These are phyloP conservation scores for Jamesozyma jinghongensis DNA, from an alignment of 805 yeast species.

Conservation along the genomic window DNA sequence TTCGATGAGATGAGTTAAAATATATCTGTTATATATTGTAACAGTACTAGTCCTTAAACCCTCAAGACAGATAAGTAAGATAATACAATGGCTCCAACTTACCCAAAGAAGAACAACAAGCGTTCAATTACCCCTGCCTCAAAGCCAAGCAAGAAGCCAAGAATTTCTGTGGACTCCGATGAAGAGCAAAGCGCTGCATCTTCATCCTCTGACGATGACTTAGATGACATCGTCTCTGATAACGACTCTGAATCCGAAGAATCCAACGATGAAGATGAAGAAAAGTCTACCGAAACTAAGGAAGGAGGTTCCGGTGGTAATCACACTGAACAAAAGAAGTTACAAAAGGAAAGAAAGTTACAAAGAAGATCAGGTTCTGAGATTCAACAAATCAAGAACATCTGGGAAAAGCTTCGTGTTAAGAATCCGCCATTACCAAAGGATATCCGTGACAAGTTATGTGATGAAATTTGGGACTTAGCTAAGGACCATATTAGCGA, in stretches of 20 bases:
- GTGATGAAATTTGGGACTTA: slow-evolving; percentile 78
- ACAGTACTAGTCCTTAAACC: too few species aligned
- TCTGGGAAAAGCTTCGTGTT: slow-evolving; percentile 90
- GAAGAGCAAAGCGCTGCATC: slow-evolving; percentile 9
- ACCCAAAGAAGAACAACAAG: slow-evolving; percentile 10
- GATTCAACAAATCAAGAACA: slow-evolving; percentile 71
- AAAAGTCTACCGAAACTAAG: slow-evolving; percentile 22
- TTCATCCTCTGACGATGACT: slow-evolving; percentile 25
- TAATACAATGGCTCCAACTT: slow-evolving; percentile 14
- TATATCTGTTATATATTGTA: too few species aligned
- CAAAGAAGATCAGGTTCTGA: slow-evolving; percentile 80
- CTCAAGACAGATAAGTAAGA: too few species aligned
- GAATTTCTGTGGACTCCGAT: slow-evolving; percentile 28
- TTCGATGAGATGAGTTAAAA: slow-evolving; percentile 6
- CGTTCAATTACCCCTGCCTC: slow-evolving; percentile 6
- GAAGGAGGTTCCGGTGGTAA: slow-evolving; percentile 32
- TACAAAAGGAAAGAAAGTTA: slow-evolving; percentile 73
- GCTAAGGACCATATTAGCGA: slow-evolving; percentile 71
- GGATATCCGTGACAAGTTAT: slow-evolving; percentile 62
- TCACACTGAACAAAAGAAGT: slow-evolving; percentile 74
- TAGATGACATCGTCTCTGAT: slow-evolving; percentile 21
- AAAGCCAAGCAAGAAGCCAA: slow-evolving; percentile 25
- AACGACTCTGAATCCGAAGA: slow-evolving; percentile 31
- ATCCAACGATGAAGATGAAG: slow-evolving; percentile 21
- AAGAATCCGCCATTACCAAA: slow-evolving; percentile 75